phyloP scores from a whole-genome alignment of 768 basidiomycete species.

The Mycena crocata region DNA sequence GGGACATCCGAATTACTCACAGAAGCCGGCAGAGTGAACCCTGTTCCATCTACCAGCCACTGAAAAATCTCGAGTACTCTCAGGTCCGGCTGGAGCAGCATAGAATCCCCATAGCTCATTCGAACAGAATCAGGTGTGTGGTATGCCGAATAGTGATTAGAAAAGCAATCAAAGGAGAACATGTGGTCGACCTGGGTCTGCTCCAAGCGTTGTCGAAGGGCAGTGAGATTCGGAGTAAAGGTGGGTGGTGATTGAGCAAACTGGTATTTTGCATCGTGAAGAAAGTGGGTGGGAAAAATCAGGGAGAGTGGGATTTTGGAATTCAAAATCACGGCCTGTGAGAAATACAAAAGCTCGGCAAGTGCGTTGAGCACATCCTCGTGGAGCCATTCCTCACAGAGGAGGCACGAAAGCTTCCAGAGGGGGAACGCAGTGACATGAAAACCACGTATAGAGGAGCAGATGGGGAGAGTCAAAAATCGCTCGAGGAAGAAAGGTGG shows the following conservation, averaged over 20 bases:
- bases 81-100: too few species aligned
- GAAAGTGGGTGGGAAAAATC: conserved; percentile 3
- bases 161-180: too few species aligned
- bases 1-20: neutral
- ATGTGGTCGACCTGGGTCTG: too few species aligned
- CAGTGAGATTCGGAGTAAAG: neutral
- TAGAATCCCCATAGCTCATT: too few species aligned
- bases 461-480: too few species aligned
- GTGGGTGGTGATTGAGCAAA: neutral
- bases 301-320: neutral
- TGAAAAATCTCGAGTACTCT: too few species aligned
- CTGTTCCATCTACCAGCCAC: neutral
- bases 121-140: too few species aligned
- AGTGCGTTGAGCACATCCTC: conserved; percentile 19
- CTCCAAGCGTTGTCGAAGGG: neutral
- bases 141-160: too few species aligned
- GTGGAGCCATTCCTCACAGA: conserved; percentile 15
- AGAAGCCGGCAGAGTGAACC: neutral
- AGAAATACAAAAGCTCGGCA: neutral
- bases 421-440: conserved; percentile 2
- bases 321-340: neutral
- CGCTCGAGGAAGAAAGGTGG: too few species aligned
- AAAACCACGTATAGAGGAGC: too few species aligned
- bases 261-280: neutral
- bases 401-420: conserved; percentile 18